Evolutionary conservation across 345 rosid species (phyloP).

Genomic region (Trapa incisa): DNA sequence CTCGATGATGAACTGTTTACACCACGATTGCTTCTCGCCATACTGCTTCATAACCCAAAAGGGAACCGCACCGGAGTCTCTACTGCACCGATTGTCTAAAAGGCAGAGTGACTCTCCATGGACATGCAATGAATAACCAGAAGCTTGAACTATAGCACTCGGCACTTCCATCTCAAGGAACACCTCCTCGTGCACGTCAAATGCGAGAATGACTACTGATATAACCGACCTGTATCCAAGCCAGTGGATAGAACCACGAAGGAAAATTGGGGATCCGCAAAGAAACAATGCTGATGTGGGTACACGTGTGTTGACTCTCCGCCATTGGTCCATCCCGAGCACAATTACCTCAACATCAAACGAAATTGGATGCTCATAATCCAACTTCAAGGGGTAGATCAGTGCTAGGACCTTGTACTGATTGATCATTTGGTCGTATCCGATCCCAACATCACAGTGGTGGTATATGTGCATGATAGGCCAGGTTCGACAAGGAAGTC

Average conservation of each 20-base stretch:
- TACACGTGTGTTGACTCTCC: constrained; percentile 4
- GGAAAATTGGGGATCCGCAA: constrained; percentile 11
- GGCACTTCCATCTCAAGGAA: constrained; percentile 22
- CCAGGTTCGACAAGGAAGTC: constrained; percentile 1
- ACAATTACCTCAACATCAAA: constrained; percentile 18
- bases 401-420: constrained; percentile 25
- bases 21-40: constrained; percentile 14
- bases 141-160: constrained; percentile 1
- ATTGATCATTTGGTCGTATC: constrained; percentile 12
- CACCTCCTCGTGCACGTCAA: constrained; percentile 13
- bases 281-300: constrained; percentile 11
- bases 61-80: neutral
- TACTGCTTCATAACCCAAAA: constrained; percentile 29
- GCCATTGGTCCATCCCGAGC: constrained; percentile 15
- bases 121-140: constrained; percentile 5
- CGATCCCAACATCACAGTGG: constrained; percentile 5
- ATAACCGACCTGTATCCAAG: constrained; percentile 13
- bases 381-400: neutral
- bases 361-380: neutral
- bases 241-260: constrained; percentile 30
- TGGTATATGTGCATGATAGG: neutral
- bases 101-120: constrained; percentile 10
- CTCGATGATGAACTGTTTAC: constrained; percentile 12
- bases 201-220: constrained; percentile 7
- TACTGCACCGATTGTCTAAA: constrained; percentile 6